Percentiles rank a stretch among this genome's conserved stretches.
Conservation (phyloP, 305 asterid genomes). For the Petunia hybrid region DNA sequence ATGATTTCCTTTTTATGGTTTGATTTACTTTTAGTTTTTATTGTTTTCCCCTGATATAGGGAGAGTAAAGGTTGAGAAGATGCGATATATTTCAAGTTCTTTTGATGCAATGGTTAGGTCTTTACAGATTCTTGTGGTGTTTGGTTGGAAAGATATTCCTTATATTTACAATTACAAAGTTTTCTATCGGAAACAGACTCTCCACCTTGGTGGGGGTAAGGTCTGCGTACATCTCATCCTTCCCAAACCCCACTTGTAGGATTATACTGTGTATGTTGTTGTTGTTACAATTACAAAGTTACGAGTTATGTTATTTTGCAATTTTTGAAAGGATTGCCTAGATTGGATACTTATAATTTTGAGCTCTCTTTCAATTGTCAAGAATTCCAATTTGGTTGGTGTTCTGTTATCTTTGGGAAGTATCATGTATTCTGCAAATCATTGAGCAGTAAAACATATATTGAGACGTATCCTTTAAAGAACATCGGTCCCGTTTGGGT, state of each 20-base stretch:
- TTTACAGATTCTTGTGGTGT: background rate
- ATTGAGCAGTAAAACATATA: background rate
- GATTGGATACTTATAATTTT: background rate
- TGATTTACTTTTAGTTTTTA: conserved; percentile 38
- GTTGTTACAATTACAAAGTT: background rate
- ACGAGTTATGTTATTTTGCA: background rate
- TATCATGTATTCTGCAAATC: conserved; percentile 1
- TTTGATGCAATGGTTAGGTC: background rate
- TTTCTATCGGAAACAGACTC: no score
- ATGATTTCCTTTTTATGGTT: conserved; percentile 38
- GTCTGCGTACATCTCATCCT: no score
- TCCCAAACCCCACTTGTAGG: no score
- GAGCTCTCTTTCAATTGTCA: background rate
- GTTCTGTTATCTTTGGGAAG: background rate
- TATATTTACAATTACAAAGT: no score
- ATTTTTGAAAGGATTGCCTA: background rate
- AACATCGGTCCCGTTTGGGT: no score
- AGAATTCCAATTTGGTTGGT: background rate
- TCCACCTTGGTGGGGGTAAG: no score
- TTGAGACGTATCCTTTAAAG: background rate
- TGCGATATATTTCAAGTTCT: conserved; percentile 10
- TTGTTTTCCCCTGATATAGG: conserved; percentile 23
- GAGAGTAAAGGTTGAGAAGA: conserved; percentile 31
- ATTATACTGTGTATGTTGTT: no score
- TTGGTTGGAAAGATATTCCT: conserved; percentile 9